Conservation (phyloP, 2,329 filamentous ascomycete genomes). For the Grosmannia penicillata region DNA sequence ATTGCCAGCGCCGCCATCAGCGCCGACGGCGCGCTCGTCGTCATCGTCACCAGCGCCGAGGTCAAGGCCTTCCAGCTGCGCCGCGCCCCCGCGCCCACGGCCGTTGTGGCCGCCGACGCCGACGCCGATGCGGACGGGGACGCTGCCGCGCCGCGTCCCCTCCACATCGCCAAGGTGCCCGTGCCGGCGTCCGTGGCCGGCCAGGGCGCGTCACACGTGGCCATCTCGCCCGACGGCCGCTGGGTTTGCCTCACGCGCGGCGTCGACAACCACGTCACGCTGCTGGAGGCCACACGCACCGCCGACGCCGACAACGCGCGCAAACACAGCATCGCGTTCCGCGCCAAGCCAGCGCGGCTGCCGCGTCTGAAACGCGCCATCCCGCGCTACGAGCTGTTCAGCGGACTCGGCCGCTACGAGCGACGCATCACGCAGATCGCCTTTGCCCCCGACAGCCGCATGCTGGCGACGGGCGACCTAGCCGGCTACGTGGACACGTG, state of each 20-base stretch:
- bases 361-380: constrained; percentile 26
- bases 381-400: constrained; percentile 40
- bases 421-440: constrained; percentile 57
- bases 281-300: constrained; percentile 29
- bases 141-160: constrained; percentile 22
- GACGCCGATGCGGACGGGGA: constrained; percentile 48
- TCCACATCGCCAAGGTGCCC: constrained; percentile 58
- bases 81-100: too few relatives aligned
- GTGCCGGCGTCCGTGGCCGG: constrained; percentile 40
- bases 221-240: constrained; percentile 53
- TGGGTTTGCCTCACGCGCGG: constrained; percentile 44
- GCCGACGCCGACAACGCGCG: constrained; percentile 7
- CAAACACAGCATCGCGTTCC: not conserved
- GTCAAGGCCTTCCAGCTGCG: constrained; percentile 65
- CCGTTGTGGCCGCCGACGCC: constrained; percentile 69
- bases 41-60: constrained; percentile 59
- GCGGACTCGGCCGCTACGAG: constrained; percentile 61
- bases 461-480: constrained; percentile 68
- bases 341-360: constrained; percentile 35
- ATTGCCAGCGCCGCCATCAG: constrained; percentile 60
- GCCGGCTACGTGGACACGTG: constrained; percentile 81
- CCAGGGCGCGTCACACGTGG: constrained; percentile 53
- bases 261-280: constrained; percentile 14
- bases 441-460: constrained; percentile 68
- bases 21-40: constrained; percentile 54